Evolutionary conservation across 73 alveolate species (phyloP).

Genomic region (Diophrys appendiculata): DNA sequence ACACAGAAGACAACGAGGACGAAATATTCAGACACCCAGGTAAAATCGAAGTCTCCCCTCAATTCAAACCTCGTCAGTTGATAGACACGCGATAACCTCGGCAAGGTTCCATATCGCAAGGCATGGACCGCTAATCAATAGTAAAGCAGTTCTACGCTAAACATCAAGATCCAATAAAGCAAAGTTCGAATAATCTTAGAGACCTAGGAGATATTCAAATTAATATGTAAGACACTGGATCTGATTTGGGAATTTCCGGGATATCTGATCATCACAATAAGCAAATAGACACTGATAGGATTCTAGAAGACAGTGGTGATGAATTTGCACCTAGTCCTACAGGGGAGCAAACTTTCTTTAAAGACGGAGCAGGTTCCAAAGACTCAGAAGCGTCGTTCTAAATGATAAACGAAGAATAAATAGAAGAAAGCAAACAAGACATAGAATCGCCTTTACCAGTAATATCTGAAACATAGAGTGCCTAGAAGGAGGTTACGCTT

Average conservation of each 20-base stretch:
- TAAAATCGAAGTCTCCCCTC: neutral
- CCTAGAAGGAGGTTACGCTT: conserved; percentile 5
- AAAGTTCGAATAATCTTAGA: neutral
- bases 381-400: neutral
- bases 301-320: neutral
- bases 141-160: neutral
- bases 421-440: neutral
- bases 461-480: too few relatives aligned
- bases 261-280: neutral
- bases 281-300: neutral
- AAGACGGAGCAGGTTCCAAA: too few relatives aligned
- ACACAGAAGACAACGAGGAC: neutral
- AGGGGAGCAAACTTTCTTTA: neutral
- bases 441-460: too few relatives aligned
- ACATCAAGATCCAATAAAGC: neutral
- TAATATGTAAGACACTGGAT: neutral
- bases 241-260: neutral
- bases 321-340: neutral
- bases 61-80: neutral
- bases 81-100: neutral
- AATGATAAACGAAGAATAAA: neutral
- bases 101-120: neutral
- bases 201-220: neutral
- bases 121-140: neutral
- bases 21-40: neutral